phyloP scores from a whole-genome alignment of 768 basidiomycete genomes.

The Hericium rajendrae region DNA sequence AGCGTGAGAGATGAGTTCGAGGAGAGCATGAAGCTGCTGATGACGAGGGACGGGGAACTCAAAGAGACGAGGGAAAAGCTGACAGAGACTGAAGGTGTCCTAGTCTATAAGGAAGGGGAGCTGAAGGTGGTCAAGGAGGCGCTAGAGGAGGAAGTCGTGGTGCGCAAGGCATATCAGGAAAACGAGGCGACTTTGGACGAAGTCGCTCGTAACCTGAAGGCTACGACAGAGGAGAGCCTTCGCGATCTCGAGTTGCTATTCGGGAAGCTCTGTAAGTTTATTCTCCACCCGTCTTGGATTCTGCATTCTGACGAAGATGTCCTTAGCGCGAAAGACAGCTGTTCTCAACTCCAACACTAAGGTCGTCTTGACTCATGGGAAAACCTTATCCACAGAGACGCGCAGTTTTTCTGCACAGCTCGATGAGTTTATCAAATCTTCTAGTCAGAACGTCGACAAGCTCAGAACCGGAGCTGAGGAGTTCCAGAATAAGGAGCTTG shows the following conservation, averaged over 20 bases:
- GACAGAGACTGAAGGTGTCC: constrained; percentile 36
- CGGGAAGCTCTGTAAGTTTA: constrained; percentile 66
- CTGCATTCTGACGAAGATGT: constrained; percentile 7
- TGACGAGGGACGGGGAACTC: constrained; percentile 69
- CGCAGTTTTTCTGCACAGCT: constrained; percentile 47
- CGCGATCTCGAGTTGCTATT: constrained; percentile 64
- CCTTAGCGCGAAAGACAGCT: constrained; percentile 61
- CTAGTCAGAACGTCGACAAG: constrained; percentile 41
- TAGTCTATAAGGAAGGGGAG: constrained; percentile 48
- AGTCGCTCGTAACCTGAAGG: constrained; percentile 64
- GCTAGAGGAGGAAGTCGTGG: constrained; percentile 70
- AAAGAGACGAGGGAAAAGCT: constrained; percentile 49
- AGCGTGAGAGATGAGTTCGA: constrained; percentile 86
- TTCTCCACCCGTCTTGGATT: neutral
- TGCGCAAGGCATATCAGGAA: constrained; percentile 67
- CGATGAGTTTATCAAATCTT: constrained; percentile 48
- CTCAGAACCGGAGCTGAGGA: constrained; percentile 48
- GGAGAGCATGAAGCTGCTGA: constrained; percentile 71
- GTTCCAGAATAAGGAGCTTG: constrained; percentile 47
- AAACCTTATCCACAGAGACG: constrained; percentile 44
- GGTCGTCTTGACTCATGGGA: constrained; percentile 53
- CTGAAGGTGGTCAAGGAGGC: constrained; percentile 47
- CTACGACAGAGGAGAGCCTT: constrained; percentile 55
- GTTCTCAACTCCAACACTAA: constrained; percentile 57
- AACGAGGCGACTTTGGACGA: constrained; percentile 62